Base-by-base conservation (phyloP, 2,329 filamentous ascomycete genomes). In the Trichoderma breve region DNA sequence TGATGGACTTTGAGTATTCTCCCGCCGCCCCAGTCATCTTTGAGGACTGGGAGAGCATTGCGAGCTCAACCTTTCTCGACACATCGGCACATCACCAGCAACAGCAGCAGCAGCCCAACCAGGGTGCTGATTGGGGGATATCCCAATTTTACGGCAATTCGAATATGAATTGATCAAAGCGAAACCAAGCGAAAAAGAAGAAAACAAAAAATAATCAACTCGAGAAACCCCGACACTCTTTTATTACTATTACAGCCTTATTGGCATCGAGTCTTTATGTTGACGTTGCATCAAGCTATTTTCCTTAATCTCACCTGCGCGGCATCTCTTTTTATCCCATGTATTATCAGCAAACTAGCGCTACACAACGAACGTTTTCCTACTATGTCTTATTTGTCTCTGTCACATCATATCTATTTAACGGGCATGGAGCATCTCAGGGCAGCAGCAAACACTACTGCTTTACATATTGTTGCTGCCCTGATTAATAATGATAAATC, bases 1-100 rank as follows among this genome's bases (percentile, higher is more conserved):
- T 82, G 75, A 84, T 85, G 82, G 83, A 84, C 58, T 84, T 84
- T 75, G 82, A 84, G 67, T 84, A 82, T 73, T 81, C 83, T 34
- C 78, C 82, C 3, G 77, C 78, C 15, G 36, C 3, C 77, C 79
- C 8, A 15, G 78, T 82, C 36, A 77, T 81, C 11, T 83, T 84
- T 58, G 81, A 83, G 2, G 82, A 83, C 72, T 84, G 83, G 83
- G 82, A 82, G 70, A 81, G 78, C 70, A 78, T 84, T 34, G 75
- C 79, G 28, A 79, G 80, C 26, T 76, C 80, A 26, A 78, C 82
- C 24, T 76, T 82, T 24, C 79, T 81, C 58, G 80, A 82, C 70
- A 74, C 73, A n/a, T 74, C 73, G 26, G 77, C 75, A 15, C 74
- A 77, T 61, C 79, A 76, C n/a, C 77, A 77, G 57, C 73, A 77